Evolutionary conservation across 2,329 filamentous ascomycete species (phyloP), one percentile per base, ranked within the genome.

Genomic region (Dactylonectria estremocensis): DNA sequence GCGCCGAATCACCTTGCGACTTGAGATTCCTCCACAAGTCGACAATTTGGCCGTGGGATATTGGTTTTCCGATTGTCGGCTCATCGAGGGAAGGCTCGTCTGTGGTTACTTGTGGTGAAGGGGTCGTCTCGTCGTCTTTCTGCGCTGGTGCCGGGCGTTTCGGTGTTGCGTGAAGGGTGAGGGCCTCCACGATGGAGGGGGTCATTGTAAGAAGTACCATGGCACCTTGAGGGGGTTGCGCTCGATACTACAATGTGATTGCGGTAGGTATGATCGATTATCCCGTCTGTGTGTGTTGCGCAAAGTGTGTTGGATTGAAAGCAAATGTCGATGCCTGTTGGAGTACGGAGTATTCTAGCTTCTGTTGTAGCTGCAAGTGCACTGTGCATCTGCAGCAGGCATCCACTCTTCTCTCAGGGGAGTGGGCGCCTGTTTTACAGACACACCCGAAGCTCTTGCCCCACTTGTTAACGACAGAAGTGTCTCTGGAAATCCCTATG

Each of bases 141-240:
- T 65, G 52, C 33, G 45, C 53, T 52, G 16, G 46, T 61, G 55
- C 54, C 52, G 66, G 33, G 64, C 31, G 55, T 18, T 65, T 45
- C 13, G 58, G 13, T 52, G 68, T 18, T 24, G 72, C 78, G 14
- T 83, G 68, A 66, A 74, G 79, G 16, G 83, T 74, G 11, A 95
- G 76, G 0, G 87, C 91, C 78, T 89, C 89, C 81, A 91, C 88
- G 33, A 93, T 89, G 72, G 88, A 84, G 73, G 88, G 79, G 4
- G 92, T 95, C 85, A 94, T 92, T n/a, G 91, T 93, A 48, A 96
- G 89, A 49, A 93, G 85, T 18, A 95, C 92, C 93, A 95, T 95
- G 3, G 5, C 68, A 7, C 3, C 16, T 16, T 2, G 16, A 20
- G 16, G 28, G 18, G 14, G 9, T 33, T 33, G 49, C 8, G 49